phyloP scores from a whole-genome alignment of 2,329 filamentous ascomycete genomes.

The Exophiala sp. region DNA sequence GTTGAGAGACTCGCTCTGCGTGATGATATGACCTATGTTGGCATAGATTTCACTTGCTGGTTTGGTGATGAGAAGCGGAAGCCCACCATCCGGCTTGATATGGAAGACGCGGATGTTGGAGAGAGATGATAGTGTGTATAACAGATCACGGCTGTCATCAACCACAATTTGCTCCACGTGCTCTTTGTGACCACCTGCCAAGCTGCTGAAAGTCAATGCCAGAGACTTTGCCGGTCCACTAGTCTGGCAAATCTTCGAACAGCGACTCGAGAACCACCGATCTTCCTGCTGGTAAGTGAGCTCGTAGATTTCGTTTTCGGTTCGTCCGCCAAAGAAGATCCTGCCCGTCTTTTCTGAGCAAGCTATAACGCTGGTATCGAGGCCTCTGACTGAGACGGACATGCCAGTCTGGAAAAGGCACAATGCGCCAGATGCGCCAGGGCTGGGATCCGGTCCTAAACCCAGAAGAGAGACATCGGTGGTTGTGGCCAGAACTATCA shows the following conservation, averaged over 20 bases:
- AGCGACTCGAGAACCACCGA: conserved; percentile 87
- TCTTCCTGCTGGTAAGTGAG: conserved; percentile 96
- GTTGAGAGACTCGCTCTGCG: conserved; percentile 63
- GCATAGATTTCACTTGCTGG: conserved; percentile 50
- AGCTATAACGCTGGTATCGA: conserved; percentile 70
- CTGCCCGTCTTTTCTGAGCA: conserved; percentile 73
- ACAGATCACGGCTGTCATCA: conserved; percentile 78
- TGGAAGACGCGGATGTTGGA: conserved; percentile 91
- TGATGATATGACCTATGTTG: conserved; percentile 80
- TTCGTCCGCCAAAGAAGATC: conserved; percentile 82
- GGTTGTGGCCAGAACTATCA: conserved; percentile 82
- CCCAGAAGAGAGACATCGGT: conserved; percentile 83
- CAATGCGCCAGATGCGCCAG: conserved; percentile 60
- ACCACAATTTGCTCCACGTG: conserved; percentile 72
- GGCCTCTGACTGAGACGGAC: conserved; percentile 67
- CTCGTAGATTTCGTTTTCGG: conserved; percentile 84
- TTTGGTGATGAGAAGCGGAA: conserved; percentile 53
- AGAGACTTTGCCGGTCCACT: conserved; percentile 61
- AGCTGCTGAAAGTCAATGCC: conserved; percentile 35
- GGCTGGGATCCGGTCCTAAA: conserved; percentile 55
- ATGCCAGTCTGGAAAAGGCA: conserved; percentile 85
- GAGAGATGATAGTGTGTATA: conserved; percentile 83
- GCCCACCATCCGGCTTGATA: conserved; percentile 57
- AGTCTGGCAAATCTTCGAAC: conserved; percentile 83
- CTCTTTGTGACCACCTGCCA: conserved; percentile 30